Base-by-base conservation (phyloP, 805 yeast genomes). In the Candida caryicola region DNA sequence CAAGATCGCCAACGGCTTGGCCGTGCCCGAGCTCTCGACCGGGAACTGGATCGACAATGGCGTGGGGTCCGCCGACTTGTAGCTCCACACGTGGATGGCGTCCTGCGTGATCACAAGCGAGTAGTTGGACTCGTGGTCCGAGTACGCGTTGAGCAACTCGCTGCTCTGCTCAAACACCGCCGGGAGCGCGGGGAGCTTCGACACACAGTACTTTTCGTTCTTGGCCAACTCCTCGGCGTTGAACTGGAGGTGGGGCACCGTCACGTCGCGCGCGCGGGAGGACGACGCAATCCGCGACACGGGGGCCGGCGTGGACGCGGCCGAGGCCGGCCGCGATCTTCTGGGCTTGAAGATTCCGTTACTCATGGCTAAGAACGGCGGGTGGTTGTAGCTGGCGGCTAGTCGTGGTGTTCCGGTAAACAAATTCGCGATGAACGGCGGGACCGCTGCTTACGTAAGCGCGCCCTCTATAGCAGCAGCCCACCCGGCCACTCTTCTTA, bases 21-120 rank as follows among this genome's bases (percentile, higher is more conserved):
- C 32, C 3, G 44, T 37, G 15, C 44, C 36, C 7, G 38, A 31
- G n/a, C 44, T 42, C 8, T 58, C 64, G 26, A 71, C 58, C 2
- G 74, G 78, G 40, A 82, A 76, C 40, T 78, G 75, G 29, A 76
- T 64, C 2, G 81, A 73, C 10, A 74, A 56, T 0, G 93, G 88
- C 1, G 71, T 59, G 21, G 69, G 64, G 47, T 85, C 87, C 9
- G 75, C 73, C 1, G 88, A 74, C 37, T 69, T 66, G 53, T 81
- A 83, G 37, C 74, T 69, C 90, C 95, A 89, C 4, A 82, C 81
- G 49, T 76, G 71, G 15, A 83, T 70, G 25, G 76, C 65, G 17
- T 69, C 60, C n/a, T 65, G 69, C 12, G 77, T 69, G 4, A 76
- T 60, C 3, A 74, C 66, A 19, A 79, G 57, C 0, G 82, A 79